Conservation (phyloP, 1,284 basidiomycete genomes). For the Kalmanozyma brasiliensis region DNA sequence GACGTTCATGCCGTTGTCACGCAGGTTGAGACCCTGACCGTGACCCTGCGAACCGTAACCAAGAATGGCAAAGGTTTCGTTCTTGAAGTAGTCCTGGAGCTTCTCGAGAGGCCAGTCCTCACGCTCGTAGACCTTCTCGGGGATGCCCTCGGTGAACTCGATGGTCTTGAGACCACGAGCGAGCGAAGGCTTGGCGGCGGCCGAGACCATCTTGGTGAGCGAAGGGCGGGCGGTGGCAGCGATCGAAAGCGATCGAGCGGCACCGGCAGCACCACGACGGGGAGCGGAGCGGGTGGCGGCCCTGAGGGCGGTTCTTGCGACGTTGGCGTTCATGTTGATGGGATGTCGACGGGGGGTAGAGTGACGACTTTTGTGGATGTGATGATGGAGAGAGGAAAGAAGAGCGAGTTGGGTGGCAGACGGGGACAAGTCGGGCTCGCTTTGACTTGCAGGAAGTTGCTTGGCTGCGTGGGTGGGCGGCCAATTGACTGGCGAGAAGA, state of each 20-base stretch:
- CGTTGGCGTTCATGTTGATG: conserved; percentile 51
- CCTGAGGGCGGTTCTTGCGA: conserved; percentile 51
- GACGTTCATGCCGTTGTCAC: conserved; percentile 98
- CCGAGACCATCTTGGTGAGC: conserved; percentile 41
- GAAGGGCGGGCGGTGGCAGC: conserved; percentile 45
- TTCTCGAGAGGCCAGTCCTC: conserved; percentile 97
- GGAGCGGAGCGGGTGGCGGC: conserved; percentile 50
- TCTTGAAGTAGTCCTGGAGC: conserved; percentile 95
- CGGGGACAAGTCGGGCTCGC: not conserved
- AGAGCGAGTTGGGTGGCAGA: conserved; percentile 1
- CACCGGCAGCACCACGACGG: conserved; percentile 32
- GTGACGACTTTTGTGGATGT: not conserved
- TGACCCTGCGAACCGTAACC: conserved; percentile 97
- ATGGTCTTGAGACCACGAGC: conserved; percentile 87
- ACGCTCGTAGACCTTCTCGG: conserved; percentile 97
- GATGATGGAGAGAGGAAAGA: conserved; percentile 3
- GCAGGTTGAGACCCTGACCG: conserved; percentile 97
- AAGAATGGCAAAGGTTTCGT: conserved; percentile 91
- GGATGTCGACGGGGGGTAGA: not conserved
- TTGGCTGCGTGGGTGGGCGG: conserved; percentile 5
- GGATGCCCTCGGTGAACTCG: conserved; percentile 86
- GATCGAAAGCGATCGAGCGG: conserved; percentile 49
- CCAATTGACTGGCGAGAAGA: not conserved
- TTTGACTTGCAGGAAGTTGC: conserved; percentile 3
- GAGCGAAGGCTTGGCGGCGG: conserved; percentile 47